Evolutionary conservation across 352 stramenopile species (phyloP).

Genomic region (Poterioochromonas sp.): DNA sequence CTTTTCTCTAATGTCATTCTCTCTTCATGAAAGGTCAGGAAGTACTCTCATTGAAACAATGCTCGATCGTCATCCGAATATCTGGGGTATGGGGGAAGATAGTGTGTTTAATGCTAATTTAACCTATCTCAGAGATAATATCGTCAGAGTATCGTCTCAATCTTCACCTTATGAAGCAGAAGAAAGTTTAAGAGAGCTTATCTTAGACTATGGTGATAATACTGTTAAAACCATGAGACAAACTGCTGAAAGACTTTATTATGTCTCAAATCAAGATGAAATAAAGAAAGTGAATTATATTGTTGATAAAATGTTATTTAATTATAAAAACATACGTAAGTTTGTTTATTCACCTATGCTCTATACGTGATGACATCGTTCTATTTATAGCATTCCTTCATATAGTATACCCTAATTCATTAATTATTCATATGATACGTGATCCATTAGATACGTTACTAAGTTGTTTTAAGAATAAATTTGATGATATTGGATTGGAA

Average conservation of each 20-base stretch:
- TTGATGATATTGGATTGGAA: conserved; percentile 12
- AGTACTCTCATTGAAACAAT: conserved; percentile 15
- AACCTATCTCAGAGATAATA: not conserved
- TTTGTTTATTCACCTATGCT: no score
- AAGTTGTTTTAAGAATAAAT: conserved; percentile 15
- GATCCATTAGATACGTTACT: conserved; percentile 19
- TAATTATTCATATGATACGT: not conserved
- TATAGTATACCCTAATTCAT: conserved; percentile 1
- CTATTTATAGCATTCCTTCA: not conserved
- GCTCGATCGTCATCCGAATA: not conserved
- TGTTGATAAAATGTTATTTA: conserved; percentile 32
- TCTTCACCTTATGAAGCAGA: not conserved
- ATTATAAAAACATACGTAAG: conserved; percentile 20
- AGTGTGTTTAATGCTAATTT: conserved; percentile 13
- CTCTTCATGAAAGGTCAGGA: not conserved
- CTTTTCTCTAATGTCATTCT: not conserved
- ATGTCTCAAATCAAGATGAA: no score
- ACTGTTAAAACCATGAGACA: no score
- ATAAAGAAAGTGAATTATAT: not conserved
- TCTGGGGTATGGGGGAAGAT: conserved; percentile 13
- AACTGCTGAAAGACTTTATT: no score
- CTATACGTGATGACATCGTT: not conserved
- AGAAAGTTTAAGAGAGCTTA: not conserved
- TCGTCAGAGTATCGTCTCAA: not conserved
- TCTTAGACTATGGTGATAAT: not conserved